A percentile compares a stretch with the other conserved stretches of the same genome.
These are phyloP conservation scores for Fusarium falciforme DNA, from an alignment of 2,329 filamentous ascomycete species.

Conservation along the genomic window DNA sequence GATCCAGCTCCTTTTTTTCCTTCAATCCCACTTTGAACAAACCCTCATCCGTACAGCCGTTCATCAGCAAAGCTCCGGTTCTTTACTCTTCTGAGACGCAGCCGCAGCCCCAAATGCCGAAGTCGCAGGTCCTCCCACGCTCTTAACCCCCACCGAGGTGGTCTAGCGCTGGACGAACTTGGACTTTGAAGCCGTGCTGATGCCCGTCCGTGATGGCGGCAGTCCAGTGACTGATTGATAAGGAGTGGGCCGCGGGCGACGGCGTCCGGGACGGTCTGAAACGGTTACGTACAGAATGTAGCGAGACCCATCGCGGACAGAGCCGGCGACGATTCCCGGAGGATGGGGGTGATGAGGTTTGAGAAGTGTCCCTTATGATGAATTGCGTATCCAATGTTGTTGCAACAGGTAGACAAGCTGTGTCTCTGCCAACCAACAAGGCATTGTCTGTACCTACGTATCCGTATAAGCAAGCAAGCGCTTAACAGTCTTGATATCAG, in stretches of 20 bases:
- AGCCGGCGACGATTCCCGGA: conserved; percentile 10
- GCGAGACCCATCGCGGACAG: conserved; percentile 4
- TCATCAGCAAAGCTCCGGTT: conserved; percentile 16
- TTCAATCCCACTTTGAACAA: background rate
- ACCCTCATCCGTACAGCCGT: background rate
- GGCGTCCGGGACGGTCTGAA: background rate
- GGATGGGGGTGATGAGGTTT: background rate
- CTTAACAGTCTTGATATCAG: background rate
- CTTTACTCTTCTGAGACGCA: background rate
- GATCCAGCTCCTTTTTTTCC: background rate
- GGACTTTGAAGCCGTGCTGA: conserved; percentile 16
- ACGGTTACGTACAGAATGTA: conserved; percentile 25
- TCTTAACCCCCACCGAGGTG: conserved; percentile 13
- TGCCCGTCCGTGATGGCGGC: conserved; percentile 30
- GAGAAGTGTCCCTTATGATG: background rate
- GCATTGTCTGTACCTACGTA: background rate
- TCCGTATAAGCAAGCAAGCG: background rate
- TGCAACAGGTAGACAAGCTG: background rate
- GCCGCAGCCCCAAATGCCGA: conserved; percentile 8
- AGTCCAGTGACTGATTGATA: conserved; percentile 41
- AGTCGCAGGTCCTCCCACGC: conserved; percentile 4
- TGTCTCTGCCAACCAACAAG: background rate
- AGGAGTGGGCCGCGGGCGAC: conserved; percentile 19
- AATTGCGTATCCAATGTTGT: background rate
- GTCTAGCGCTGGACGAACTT: conserved; percentile 1